phyloP scores from a whole-genome alignment of 257 asterid genomes.

The Misopates orontium region DNA sequence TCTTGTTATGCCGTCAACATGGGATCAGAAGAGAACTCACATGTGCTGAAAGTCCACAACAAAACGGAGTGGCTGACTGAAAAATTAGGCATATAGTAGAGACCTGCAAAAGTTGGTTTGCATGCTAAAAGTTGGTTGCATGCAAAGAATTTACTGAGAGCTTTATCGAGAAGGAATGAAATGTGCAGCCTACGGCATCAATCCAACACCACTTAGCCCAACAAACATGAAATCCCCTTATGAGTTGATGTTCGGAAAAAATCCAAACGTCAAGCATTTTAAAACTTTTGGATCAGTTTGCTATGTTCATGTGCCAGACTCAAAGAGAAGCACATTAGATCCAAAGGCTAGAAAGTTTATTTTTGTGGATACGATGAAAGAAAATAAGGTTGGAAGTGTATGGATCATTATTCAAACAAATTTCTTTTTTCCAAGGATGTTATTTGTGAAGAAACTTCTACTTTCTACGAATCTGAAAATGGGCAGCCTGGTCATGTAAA shows the following conservation, averaged over 20 bases:
- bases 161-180: constrained; percentile 4
- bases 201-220: background rate
- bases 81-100: background rate
- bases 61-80: constrained; percentile 2
- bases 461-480: background rate
- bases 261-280: constrained; percentile 8
- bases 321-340: background rate
- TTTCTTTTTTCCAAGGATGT: background rate
- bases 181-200: constrained; percentile 13
- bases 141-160: background rate
- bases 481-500: background rate
- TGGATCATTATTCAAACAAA: background rate
- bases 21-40: constrained; percentile 3
- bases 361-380: constrained; percentile 2
- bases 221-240: background rate
- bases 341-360: background rate
- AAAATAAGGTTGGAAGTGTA: constrained; percentile 17
- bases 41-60: constrained; percentile 12
- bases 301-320: constrained; percentile 1
- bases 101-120: constrained; percentile 10
- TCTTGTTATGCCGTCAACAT: background rate
- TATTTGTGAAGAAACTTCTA: background rate
- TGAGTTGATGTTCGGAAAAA: background rate
- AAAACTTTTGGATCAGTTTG: constrained; percentile 3
- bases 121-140: too few species aligned